Evolutionary conservation across 805 yeast genomes (phyloP), one percentile per base, ranked within the genome.

Genomic region (Jamesozyma piceae): DNA sequence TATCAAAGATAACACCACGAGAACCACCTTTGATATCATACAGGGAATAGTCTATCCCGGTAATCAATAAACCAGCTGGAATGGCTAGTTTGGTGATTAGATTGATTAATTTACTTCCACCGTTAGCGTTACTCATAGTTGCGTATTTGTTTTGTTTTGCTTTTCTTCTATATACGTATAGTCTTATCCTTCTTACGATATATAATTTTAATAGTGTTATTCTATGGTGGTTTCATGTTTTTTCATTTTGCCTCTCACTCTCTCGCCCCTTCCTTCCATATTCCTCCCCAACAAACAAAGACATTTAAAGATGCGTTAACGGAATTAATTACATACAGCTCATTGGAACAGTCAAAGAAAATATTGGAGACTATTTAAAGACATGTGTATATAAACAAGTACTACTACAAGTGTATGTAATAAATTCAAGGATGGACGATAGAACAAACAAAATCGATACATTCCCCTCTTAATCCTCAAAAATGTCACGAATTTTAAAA

Each of bases 21-120:
- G 85, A 77, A 43, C 98, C 98, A 46, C 98, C 98, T 59, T 82
- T 80, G 31, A 92, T 98, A 59, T 92, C 97, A 62, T 87, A 92
- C 67, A 92, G 70, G 24, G 97, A 80, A 54, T 82, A 77, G 59
- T 87, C 90, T 8, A 81, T 82, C 10, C 82, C 79, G 30, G 86
- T 71, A 40, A 80, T 61, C 18, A 82, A 80, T 13, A 80, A 58
- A 55, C 89, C 89, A 3, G 74, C 73, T 9, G 92, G 92, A 29
- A 82, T 62, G 3, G 90, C 90, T 44, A 84, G 62, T 53, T 58
- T 62, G 18, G 60, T 53, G 21, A 60, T 35, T 15, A 50, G 45
- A 39, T 58, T 63, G 4, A 59, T 51, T 2, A 57, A 39, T 49
- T 54, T 56, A 28, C 27, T 31, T 34, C 42, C 42, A 14, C 18